Conservation (phyloP, 495 filamentous ascomycete species). For the Penicillium daleae region DNA sequence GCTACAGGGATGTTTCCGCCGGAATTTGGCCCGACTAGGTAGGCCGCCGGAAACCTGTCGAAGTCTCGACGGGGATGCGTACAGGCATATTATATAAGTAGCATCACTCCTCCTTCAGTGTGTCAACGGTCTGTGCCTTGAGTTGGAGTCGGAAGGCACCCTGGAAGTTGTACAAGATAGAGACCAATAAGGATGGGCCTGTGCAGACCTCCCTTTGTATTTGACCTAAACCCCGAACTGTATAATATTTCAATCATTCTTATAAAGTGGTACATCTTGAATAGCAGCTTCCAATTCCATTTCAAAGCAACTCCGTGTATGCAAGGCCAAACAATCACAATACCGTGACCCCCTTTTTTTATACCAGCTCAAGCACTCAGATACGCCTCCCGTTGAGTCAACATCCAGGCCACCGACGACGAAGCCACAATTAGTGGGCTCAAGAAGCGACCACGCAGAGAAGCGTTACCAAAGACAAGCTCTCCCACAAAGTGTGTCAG, state of each 20-base stretch:
- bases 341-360: background rate
- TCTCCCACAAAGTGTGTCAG: slow-evolving; percentile 81
- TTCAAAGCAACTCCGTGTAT: background rate
- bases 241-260: background rate
- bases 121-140: background rate
- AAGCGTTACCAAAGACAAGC: slow-evolving; percentile 71
- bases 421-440: slow-evolving; percentile 76
- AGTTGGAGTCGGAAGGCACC: background rate
- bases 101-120: background rate
- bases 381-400: slow-evolving; percentile 56
- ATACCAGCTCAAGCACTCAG: slow-evolving; percentile 24
- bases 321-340: background rate
- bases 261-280: background rate
- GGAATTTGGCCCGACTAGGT: background rate
- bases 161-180: background rate
- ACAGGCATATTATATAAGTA: background rate
- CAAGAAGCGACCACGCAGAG: slow-evolving; percentile 66
- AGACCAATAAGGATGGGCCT: background rate
- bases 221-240: background rate
- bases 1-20: background rate
- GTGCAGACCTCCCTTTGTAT: background rate
- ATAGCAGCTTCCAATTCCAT: background rate
- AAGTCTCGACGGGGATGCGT: background rate
- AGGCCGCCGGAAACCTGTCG: background rate
- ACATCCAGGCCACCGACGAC: slow-evolving; percentile 79